Conservation (phyloP, 495 filamentous ascomycete species). For the Podospora sp. region DNA sequence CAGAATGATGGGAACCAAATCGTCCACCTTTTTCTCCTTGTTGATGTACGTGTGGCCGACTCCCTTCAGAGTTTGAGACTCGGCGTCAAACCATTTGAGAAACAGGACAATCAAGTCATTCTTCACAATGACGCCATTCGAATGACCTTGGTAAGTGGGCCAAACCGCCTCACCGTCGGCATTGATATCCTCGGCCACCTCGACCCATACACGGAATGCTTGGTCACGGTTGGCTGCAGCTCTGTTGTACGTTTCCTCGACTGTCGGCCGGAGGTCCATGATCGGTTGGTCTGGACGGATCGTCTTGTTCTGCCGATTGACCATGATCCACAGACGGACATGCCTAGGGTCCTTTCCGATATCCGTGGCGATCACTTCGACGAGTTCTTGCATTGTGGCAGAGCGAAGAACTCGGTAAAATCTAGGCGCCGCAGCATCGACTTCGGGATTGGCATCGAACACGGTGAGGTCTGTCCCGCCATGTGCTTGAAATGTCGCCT, state of each 20-base stretch:
- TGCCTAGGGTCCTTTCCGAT: constrained; percentile 61
- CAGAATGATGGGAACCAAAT: constrained; percentile 78
- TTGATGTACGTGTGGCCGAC: constrained; percentile 82
- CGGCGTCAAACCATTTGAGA: constrained; percentile 86
- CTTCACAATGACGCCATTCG: constrained; percentile 51
- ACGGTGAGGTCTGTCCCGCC: constrained; percentile 83
- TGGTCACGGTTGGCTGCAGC: constrained; percentile 62
- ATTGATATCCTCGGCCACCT: constrained; percentile 66
- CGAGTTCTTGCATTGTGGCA: constrained; percentile 74
- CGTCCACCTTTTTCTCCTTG: constrained; percentile 81
- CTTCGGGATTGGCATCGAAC: constrained; percentile 59
- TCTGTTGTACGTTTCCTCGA: constrained; percentile 76
- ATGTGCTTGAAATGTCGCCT: constrained; percentile 75
- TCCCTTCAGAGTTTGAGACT: constrained; percentile 72
- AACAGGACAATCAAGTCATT: constrained; percentile 75
- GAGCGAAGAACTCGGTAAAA: constrained; percentile 71
- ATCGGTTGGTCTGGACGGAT: constrained; percentile 86
- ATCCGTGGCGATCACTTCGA: constrained; percentile 67
- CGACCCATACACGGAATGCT: constrained; percentile 83
- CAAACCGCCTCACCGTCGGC: constrained; percentile 67
- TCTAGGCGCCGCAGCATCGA: constrained; percentile 62
- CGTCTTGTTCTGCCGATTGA: constrained; percentile 97
- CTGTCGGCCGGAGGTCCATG: constrained; percentile 70
- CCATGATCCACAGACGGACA: constrained; percentile 92
- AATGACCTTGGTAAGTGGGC: constrained; percentile 56